A percentile compares a stretch with the other conserved stretches of the same genome.
phyloP scores from a whole-genome alignment of 169 alveolate genomes.

The Plasmodium coatneyi region DNA sequence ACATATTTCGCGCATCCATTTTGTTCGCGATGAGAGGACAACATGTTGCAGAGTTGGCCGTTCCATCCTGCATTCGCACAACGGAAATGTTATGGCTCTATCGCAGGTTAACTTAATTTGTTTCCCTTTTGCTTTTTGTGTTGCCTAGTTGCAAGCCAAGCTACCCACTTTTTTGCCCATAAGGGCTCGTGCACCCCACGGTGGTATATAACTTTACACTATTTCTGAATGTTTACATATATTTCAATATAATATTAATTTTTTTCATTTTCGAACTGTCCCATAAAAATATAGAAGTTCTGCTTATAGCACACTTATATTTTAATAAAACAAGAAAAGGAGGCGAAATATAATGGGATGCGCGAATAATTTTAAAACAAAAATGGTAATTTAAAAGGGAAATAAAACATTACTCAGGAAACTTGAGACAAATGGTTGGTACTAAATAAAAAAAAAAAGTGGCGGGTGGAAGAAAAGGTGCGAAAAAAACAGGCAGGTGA shows the following conservation, averaged over 20 bases:
- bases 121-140: background rate
- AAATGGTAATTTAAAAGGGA: conserved; percentile 36
- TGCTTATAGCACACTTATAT: conserved; percentile 47
- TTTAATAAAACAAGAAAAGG: conserved; percentile 22
- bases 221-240: background rate
- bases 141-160: background rate
- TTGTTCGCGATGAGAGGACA: background rate
- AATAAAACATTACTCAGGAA: conserved; percentile 44
- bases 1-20: background rate
- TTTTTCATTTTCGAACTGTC: conserved; percentile 37
- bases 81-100: background rate
- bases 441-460: conserved; percentile 3
- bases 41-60: background rate
- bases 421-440: conserved; percentile 29
- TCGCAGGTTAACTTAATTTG: background rate
- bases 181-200: background rate
- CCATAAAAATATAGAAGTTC: background rate
- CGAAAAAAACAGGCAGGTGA: background rate
- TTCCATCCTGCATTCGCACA: background rate
- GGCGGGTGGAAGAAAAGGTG: background rate
- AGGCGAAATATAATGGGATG: background rate
- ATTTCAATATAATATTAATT: conserved; percentile 8
- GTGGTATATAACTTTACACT: background rate
- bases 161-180: background rate
- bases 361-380: conserved; percentile 12